Evolutionary conservation across 257 asterid genomes (phyloP).

Genomic region (Nicotiana attenuata): DNA sequence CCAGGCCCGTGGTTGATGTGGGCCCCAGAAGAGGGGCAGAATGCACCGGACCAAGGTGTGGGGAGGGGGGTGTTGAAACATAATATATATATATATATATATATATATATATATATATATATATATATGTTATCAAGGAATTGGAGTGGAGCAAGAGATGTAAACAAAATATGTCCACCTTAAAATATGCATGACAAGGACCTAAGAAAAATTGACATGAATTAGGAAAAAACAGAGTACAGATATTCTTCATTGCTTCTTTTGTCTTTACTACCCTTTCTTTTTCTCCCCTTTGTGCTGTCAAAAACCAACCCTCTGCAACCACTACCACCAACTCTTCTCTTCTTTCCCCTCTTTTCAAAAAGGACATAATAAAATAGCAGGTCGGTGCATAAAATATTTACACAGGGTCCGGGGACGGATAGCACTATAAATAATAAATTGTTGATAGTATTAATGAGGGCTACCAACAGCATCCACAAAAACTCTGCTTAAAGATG

Average conservation of each 20-base stretch:
- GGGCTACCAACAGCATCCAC: constrained; percentile 50
- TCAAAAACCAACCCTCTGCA: not conserved
- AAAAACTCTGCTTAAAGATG: constrained; percentile 45
- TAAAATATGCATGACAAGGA: constrained; percentile 15
- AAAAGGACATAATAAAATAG: too few species aligned
- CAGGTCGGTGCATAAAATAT: too few species aligned
- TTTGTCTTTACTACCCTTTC: not conserved
- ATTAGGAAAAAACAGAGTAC: not conserved
- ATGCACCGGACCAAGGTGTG: too few species aligned
- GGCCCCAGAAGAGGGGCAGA: too few species aligned
- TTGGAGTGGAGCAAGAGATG: too few species aligned
- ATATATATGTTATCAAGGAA: too few species aligned
- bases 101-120: too few species aligned
- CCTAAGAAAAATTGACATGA: not conserved
- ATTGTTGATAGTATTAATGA: constrained; percentile 9
- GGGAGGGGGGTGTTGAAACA: too few species aligned
- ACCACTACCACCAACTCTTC: not conserved
- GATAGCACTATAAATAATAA: too few species aligned
- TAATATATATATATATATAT: too few species aligned
- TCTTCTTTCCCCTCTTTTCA: not conserved
- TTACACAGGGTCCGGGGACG: too few species aligned
- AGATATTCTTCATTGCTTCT: not conserved
- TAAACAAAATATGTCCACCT: constrained; percentile 8
- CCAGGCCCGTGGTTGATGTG: too few species aligned
- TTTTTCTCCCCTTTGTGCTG: not conserved